Evolutionary conservation across 208 protist genomes (phyloP), one percentile per base, ranked within the genome.

Genomic region (Wallacemonas sp.): DNA sequence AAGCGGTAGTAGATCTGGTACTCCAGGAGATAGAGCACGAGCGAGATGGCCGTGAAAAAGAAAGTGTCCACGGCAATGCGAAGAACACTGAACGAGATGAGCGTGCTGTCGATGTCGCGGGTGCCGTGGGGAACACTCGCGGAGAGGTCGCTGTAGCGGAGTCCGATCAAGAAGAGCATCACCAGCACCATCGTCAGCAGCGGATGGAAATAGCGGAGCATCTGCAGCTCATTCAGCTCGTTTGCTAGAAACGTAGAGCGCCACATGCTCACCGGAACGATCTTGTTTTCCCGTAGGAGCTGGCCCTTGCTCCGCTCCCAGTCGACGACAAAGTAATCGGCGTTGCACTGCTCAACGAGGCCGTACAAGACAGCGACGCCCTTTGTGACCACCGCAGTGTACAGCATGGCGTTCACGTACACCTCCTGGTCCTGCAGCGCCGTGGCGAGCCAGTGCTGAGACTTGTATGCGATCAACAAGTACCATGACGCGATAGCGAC

Each of bases 291-390:
- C n/a, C 81, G 81, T 43, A 92, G 76, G n/a, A 92, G 72, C 61
- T 93, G 81, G 19, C 88, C 88, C 58, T 92, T 93, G 65, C 84
- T 86, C 19, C 83, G 66, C 62, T 96, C 88, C 91, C 88, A 96
- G 69, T 96, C 91, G 24, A 96, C 83, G n/a, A 95, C 72, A 65
- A 94, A 94, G 71, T 92, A 89, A 52, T 93, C 82, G 0, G 85
- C 82, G 68, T 90, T 94, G 70, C 88, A 95, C 70, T 96, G 91
- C 70, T 95, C 88, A 11, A 75, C 69, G 16, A 96, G 61, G 6
- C 61, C 48, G 72, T 92, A 94, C 16, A 90, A 32, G 19, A 95
- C 81, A 27, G 63, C 60, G n/a, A 95, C 68, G 6, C 48, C 74
- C 36, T 93, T 90, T 0, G 76, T 72, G 5, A 75, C 73, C 16